phyloP scores from a whole-genome alignment of 1,139 yeast species.

The Meyerozyma carpophila region DNA sequence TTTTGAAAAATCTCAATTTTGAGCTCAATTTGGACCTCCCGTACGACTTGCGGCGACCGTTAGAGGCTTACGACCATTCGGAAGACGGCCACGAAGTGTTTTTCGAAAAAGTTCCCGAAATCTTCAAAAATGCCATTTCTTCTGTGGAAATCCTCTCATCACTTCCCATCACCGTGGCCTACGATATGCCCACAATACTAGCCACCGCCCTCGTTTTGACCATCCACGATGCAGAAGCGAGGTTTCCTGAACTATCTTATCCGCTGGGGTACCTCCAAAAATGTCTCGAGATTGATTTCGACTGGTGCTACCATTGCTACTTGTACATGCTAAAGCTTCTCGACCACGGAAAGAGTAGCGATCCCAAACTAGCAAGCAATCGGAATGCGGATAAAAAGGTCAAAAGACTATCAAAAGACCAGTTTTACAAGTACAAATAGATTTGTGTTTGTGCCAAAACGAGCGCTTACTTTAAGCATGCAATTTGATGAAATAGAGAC shows the following conservation, averaged over 20 bases:
- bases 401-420: slow-evolving; percentile 11
- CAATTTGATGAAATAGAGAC: not conserved
- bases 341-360: slow-evolving; percentile 20
- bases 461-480: not conserved
- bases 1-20: slow-evolving; percentile 35
- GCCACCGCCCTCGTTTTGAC: slow-evolving; percentile 29
- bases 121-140: slow-evolving; percentile 29
- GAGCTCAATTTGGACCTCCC: slow-evolving; percentile 38
- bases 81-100: slow-evolving; percentile 10
- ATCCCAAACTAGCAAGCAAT: slow-evolving; percentile 28
- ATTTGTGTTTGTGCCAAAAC: not conserved
- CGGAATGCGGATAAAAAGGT: slow-evolving; percentile 24
- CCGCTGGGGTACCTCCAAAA: slow-evolving; percentile 20
- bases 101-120: slow-evolving; percentile 22
- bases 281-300: slow-evolving; percentile 15
- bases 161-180: slow-evolving; percentile 34
- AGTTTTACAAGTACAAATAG: slow-evolving; percentile 3
- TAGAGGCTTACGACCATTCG: slow-evolving; percentile 4
- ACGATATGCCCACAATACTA: slow-evolving; percentile 29
- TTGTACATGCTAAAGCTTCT: slow-evolving; percentile 26
- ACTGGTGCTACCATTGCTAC: slow-evolving; percentile 28
- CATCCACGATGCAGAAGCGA: slow-evolving; percentile 24
- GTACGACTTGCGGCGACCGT: slow-evolving; percentile 23
- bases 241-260: slow-evolving; percentile 16
- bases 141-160: slow-evolving; percentile 38